Conservation (phyloP, 2,329 filamentous ascomycete species). For the Sporothrix mexicana region DNA sequence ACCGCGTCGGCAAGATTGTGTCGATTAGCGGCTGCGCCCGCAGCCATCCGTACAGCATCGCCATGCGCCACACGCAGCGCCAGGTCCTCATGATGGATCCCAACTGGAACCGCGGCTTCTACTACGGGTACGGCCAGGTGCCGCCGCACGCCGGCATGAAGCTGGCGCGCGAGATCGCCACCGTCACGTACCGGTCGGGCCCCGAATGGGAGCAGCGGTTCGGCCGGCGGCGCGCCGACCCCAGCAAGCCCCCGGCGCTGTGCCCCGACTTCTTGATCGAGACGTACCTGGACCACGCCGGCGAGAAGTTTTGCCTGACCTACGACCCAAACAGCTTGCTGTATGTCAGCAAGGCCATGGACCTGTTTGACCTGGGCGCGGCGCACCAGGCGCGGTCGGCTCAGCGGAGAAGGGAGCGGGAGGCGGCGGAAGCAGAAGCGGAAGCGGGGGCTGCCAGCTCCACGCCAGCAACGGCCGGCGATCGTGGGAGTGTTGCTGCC, state of each 20-base stretch:
- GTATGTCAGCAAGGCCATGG: slow-evolving; percentile 99
- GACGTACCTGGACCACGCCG: slow-evolving; percentile 96
- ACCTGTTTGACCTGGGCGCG: slow-evolving; percentile 88
- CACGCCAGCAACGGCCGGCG: no score
- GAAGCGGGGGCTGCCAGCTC: no score
- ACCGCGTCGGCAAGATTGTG: slow-evolving; percentile 79
- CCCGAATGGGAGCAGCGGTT: slow-evolving; percentile 98
- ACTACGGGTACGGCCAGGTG: slow-evolving; percentile 85
- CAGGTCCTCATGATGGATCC: slow-evolving; percentile 99
- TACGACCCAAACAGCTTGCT: slow-evolving; percentile 95
- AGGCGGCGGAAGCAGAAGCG: not conserved
- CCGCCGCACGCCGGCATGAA: slow-evolving; percentile 98
- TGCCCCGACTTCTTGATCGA: slow-evolving; percentile 98
- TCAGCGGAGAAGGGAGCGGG: slow-evolving; percentile 65
- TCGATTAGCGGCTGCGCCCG: slow-evolving; percentile 93
- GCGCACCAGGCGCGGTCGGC: slow-evolving; percentile 69
- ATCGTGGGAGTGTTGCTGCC: no score
- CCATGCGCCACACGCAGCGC: slow-evolving; percentile 96
- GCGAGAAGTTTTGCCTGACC: slow-evolving; percentile 96
- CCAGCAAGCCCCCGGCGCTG: slow-evolving; percentile 84
- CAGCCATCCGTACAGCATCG: slow-evolving; percentile 96
- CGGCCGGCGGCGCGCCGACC: slow-evolving; percentile 83
- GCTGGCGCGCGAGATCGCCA: slow-evolving; percentile 94
- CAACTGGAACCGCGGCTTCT: slow-evolving; percentile 94
- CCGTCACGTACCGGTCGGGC: slow-evolving; percentile 93